These are phyloP conservation scores for Pythium dissimile DNA, from an alignment of 352 stramenopile species.

Conservation along the genomic window DNA sequence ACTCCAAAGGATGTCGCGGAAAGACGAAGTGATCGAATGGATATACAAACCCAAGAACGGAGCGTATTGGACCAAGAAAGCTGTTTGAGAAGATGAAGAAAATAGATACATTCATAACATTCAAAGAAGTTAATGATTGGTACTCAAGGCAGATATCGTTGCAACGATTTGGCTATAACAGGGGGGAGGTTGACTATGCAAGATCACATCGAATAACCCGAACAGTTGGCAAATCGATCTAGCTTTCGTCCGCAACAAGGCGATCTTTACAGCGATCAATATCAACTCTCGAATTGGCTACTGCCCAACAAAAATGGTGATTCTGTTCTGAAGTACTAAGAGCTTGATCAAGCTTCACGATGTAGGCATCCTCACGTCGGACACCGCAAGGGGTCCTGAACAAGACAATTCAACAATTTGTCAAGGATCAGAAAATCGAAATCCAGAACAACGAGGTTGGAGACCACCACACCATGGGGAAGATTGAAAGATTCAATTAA, in stretches of 20 bases:
- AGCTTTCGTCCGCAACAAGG: constrained; percentile 17
- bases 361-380: constrained; percentile 24
- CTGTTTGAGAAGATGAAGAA: neutral
- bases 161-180: neutral
- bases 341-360: constrained; percentile 22
- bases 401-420: constrained; percentile 17
- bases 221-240: constrained; percentile 32
- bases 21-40: no score
- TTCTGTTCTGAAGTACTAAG: constrained; percentile 27
- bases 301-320: constrained; percentile 31
- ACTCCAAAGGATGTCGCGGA: neutral
- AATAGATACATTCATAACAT: neutral
- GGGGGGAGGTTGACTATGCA: neutral
- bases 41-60: neutral
- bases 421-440: constrained; percentile 31
- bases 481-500: constrained; percentile 43
- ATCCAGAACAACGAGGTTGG: constrained; percentile 37
- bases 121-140: neutral
- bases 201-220: constrained; percentile 22
- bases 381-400: constrained; percentile 43
- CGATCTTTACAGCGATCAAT: constrained; percentile 32
- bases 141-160: neutral
- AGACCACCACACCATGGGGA: constrained; percentile 37
- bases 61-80: neutral
- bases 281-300: constrained; percentile 39